Evolutionary conservation across 176 grass and related monocot species (phyloP), one percentile per base, ranked within the genome.

Genomic region (Ensete ventricosum): DNA sequence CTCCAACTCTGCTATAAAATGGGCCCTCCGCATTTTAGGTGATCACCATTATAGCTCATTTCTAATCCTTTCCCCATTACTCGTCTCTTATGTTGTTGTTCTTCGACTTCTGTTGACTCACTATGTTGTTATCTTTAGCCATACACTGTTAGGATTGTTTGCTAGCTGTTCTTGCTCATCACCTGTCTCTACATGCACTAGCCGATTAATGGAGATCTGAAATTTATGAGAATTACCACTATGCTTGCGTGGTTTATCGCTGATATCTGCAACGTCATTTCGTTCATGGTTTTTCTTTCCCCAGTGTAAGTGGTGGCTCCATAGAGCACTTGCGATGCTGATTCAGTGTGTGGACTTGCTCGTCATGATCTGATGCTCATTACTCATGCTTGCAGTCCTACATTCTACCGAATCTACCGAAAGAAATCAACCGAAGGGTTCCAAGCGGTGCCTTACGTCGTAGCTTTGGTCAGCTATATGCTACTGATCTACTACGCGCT

Each of bases 201-300:
- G 29, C 29, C 29, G 3, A 34, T 5, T 34, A 34, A 5, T 34
- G 29, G 29, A 53, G 73, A 52, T 65, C 49, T 13, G 14, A 1
- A 11, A 49, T 81, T 75, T 75, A 1, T 43, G 17, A 75, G 49
- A 75, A 75, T 76, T 82, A 82, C 16, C 4, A 54, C n/a, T 62
- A 10, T 3, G 23, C 54, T 22, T 9, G 8, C 11, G 55, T 64
- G 73, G 57, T 17, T n/a, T 52, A 2, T 83, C 22, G 66, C 79
- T 76, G 50, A 82, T 81, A 34, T 34, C 8, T 58, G 58, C 43
- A 0, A 25, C 13, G 0, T 43, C 64, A 54, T 89, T 54, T 96
- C 92, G 11, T 91, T 91, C 79, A 85, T 96, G 82, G 92, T 96
- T 65, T 96, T 87, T 79, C 86, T 96, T 68, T 83, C 89, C 0